Percentiles rank a stretch among this genome's conserved stretches.
These are phyloP conservation scores for Helotiales sp. DNA, from an alignment of 2,329 filamentous ascomycete genomes.

Conservation along the genomic window DNA sequence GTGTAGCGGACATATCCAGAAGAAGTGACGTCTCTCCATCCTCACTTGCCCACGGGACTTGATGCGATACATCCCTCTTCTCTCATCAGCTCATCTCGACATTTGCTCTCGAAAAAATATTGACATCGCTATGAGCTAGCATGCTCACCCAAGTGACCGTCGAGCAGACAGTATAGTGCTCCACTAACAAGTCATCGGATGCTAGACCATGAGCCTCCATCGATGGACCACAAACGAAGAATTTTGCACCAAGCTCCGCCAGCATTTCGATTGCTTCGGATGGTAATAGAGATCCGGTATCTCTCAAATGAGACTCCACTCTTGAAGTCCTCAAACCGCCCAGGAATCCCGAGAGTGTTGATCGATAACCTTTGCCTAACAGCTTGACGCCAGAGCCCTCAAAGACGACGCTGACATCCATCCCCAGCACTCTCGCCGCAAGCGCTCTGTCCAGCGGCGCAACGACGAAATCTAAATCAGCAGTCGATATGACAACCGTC, in stretches of 20 bases:
- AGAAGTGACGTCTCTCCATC: too few relatives aligned
- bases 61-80: too few relatives aligned
- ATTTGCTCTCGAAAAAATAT: constrained; percentile 2
- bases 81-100: too few relatives aligned
- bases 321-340: neutral
- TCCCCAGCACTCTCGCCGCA: constrained; percentile 6
- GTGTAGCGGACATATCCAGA: too few relatives aligned
- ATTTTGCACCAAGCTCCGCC: constrained; percentile 3
- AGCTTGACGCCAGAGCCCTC: constrained; percentile 7
- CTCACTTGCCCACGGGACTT: too few relatives aligned
- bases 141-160: constrained; percentile 3
- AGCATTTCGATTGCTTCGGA: neutral
- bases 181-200: constrained; percentile 5
- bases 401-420: constrained; percentile 12
- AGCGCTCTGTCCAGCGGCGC: constrained; percentile 7
- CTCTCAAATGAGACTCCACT: neutral
- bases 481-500: constrained; percentile 1
- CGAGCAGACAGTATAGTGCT: neutral
- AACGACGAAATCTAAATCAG: constrained; percentile 1
- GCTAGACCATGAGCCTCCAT: neutral
- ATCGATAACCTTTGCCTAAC: constrained; percentile 8
- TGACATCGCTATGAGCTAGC: constrained; percentile 1
- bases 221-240: constrained; percentile 2
- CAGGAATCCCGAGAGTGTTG: neutral
- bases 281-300: constrained; percentile 1